These are phyloP conservation scores for Fusarium bactridioides DNA, from an alignment of 2,329 filamentous ascomycete species.

Conservation along the genomic window DNA sequence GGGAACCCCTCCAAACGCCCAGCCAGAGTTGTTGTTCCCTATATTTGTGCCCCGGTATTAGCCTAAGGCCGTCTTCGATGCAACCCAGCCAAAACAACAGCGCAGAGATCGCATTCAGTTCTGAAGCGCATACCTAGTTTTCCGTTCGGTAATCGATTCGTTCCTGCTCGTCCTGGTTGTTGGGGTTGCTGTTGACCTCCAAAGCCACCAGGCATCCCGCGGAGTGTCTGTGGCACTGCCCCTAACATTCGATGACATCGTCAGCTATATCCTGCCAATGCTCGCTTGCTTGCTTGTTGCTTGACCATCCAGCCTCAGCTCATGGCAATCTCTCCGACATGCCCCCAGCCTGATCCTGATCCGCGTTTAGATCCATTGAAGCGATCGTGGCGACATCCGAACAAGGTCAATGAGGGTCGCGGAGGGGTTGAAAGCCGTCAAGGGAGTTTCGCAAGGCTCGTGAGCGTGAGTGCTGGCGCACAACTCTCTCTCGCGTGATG, in stretches of 20 bases:
- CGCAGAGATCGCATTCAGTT: background rate
- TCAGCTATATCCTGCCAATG: constrained; percentile 41
- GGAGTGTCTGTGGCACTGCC: constrained; percentile 68
- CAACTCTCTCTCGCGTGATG: constrained; percentile 1
- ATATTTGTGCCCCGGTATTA: constrained; percentile 39
- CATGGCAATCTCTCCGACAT: constrained; percentile 1
- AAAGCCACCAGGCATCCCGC: constrained; percentile 69
- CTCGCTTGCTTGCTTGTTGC: constrained; percentile 14
- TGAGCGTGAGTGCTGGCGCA: constrained; percentile 24
- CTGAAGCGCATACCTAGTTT: constrained; percentile 62
- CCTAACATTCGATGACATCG: constrained; percentile 50
- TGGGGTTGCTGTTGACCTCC: constrained; percentile 67
- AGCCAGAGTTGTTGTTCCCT: constrained; percentile 63
- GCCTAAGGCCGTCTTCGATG: constrained; percentile 18
- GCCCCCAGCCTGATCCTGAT: background rate
- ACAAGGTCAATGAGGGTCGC: constrained; percentile 15
- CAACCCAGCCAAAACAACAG: constrained; percentile 8
- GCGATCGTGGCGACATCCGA: constrained; percentile 22
- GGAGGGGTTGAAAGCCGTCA: constrained; percentile 30
- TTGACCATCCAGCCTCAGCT: constrained; percentile 7
- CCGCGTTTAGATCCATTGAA: constrained; percentile 23
- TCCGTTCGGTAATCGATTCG: constrained; percentile 69
- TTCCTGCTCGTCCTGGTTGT: constrained; percentile 58
- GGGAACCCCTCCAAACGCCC: constrained; percentile 70
- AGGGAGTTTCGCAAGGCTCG: constrained; percentile 18